A percentile compares a stretch with the other conserved stretches of the same genome.
Evolutionary conservation across 148 eudicot species (phyloP).

Genomic region (Chenopodium berlandieri): DNA sequence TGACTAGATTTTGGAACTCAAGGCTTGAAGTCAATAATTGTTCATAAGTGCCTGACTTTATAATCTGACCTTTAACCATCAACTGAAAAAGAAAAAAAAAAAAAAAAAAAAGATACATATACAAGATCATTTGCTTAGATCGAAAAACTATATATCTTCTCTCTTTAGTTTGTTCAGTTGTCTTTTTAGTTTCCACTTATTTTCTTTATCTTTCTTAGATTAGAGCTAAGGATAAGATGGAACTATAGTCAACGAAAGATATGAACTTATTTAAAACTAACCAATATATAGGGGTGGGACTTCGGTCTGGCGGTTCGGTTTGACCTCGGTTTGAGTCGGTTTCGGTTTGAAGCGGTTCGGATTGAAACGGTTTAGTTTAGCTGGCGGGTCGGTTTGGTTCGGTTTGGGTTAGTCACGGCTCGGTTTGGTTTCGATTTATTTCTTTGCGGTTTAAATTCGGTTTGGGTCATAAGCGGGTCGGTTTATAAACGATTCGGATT

Average conservation of each 20-base stretch:
- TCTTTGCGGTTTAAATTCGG: too few species aligned
- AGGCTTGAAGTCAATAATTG: slow-evolving; percentile 35
- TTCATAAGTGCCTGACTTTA: slow-evolving; percentile 39
- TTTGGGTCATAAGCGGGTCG: too few species aligned
- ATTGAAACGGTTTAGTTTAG: too few species aligned
- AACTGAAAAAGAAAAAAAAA: slow-evolving; percentile 26
- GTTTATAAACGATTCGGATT: too few species aligned
- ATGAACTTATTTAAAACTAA: slow-evolving; percentile 21
- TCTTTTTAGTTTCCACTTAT: neutral
- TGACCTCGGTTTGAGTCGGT: too few species aligned
- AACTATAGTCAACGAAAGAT: neutral
- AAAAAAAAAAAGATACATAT: neutral
- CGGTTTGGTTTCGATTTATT: too few species aligned
- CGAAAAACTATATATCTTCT: neutral
- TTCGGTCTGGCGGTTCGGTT: too few species aligned
- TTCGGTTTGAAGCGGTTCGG: too few species aligned
- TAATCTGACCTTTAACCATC: slow-evolving; percentile 46
- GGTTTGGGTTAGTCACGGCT: too few species aligned
- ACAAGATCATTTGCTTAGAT: neutral
- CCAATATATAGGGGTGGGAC: too few species aligned
- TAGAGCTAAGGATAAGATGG: neutral
- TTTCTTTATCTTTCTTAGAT: neutral
- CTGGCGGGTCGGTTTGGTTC: too few species aligned
- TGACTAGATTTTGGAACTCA: slow-evolving; percentile 40
- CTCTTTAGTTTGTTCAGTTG: neutral